Conservation (phyloP, 2,329 filamentous ascomycete species). For the Cadophora sp. region DNA sequence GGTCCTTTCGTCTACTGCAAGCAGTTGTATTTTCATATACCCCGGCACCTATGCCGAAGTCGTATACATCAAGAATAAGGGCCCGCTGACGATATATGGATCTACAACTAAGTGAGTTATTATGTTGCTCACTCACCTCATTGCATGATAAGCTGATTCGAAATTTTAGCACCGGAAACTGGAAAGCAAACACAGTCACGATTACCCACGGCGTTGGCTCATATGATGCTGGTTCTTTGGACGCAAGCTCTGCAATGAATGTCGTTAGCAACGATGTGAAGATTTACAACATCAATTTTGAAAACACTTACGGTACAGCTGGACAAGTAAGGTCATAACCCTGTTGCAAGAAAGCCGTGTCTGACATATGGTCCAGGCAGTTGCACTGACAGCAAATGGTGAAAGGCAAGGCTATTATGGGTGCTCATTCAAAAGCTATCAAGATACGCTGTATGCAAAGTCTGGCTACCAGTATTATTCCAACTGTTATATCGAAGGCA, state of each 20-base stretch:
- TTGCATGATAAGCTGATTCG: background rate
- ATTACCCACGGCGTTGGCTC: constrained; percentile 22
- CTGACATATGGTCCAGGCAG: constrained; percentile 9
- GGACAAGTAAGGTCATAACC: constrained; percentile 40
- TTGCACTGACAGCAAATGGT: constrained; percentile 11
- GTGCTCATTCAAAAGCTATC: constrained; percentile 15
- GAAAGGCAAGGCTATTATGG: constrained; percentile 11
- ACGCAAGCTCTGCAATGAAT: constrained; percentile 54
- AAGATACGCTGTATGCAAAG: constrained; percentile 14
- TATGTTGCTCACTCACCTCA: constrained; percentile 2
- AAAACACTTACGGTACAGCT: constrained; percentile 53
- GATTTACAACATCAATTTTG: constrained; percentile 64
- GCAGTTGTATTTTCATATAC: constrained; percentile 47
- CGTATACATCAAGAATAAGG: constrained; percentile 49
- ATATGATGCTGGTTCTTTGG: constrained; percentile 34
- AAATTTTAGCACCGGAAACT: constrained; percentile 27
- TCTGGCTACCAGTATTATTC: constrained; percentile 15
- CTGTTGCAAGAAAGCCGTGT: background rate
- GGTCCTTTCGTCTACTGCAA: constrained; percentile 24
- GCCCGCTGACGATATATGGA: constrained; percentile 54
- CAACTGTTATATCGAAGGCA: constrained; percentile 16
- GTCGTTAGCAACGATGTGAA: constrained; percentile 54
- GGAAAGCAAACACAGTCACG: constrained; percentile 30
- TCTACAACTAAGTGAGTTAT: constrained; percentile 47
- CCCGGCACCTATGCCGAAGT: constrained; percentile 53